A percentile compares a stretch with the other conserved stretches of the same genome.
phyloP scores from a whole-genome alignment of 768 basidiomycete genomes.

The Lentinula sp. region DNA sequence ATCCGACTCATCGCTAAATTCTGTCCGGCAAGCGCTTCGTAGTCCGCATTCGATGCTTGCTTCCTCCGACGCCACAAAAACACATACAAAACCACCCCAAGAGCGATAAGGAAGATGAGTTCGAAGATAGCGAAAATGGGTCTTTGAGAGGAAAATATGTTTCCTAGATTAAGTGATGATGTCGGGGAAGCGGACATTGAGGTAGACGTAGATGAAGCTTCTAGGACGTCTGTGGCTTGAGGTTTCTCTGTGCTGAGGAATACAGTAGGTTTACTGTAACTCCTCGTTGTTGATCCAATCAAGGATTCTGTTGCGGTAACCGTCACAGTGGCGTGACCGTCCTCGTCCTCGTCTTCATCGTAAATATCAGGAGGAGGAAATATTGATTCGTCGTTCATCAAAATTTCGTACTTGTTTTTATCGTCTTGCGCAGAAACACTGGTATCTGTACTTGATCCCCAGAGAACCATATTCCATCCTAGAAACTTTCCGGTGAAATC shows the following conservation, averaged over 20 bases:
- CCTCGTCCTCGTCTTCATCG: slow-evolving; percentile 7
- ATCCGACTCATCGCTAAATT: slow-evolving; percentile 63
- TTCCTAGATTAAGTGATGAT: slow-evolving; percentile 67
- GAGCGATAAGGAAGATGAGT: slow-evolving; percentile 66
- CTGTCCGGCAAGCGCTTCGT: slow-evolving; percentile 56
- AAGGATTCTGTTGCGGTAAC: slow-evolving; percentile 38
- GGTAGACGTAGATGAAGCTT: slow-evolving; percentile 28
- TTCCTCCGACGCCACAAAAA: slow-evolving; percentile 72
- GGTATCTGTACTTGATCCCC: slow-evolving; percentile 85
- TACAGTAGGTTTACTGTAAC: slow-evolving; percentile 78
- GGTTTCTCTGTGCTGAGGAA: slow-evolving; percentile 80
- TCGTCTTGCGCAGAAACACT: slow-evolving; percentile 35
- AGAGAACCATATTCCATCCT: slow-evolving; percentile 89
- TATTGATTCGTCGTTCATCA: slow-evolving; percentile 39
- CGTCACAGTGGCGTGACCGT: slow-evolving; percentile 24
- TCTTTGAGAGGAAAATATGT: slow-evolving; percentile 65
- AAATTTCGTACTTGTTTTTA: slow-evolving; percentile 47
- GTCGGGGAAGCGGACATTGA: slow-evolving; percentile 13
- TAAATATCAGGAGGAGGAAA: slow-evolving; percentile 34
- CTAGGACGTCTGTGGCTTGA: slow-evolving; percentile 42
- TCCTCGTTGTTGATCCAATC: slow-evolving; percentile 10
- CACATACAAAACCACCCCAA: slow-evolving; percentile 41
- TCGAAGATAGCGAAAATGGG: slow-evolving; percentile 87
- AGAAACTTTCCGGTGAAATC: slow-evolving; percentile 63
- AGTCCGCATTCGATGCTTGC: slow-evolving; percentile 30